Evolutionary conservation across 2,329 filamentous ascomycete genomes (phyloP).

Genomic region (Celoporthe dispersa): DNA sequence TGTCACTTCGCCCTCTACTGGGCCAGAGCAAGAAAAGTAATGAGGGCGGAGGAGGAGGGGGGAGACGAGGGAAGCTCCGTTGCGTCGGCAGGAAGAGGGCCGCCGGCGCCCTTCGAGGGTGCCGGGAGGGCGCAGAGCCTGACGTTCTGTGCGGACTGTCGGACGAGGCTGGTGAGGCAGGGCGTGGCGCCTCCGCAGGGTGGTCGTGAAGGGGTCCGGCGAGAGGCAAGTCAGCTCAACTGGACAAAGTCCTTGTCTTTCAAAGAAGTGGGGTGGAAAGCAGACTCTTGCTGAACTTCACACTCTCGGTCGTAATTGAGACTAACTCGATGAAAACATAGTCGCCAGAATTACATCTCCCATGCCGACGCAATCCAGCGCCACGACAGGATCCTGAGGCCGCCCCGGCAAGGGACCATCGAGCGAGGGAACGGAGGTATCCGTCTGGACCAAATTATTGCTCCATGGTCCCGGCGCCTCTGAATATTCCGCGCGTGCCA

Average conservation of each 20-base stretch:
- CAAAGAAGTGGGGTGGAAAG: neutral
- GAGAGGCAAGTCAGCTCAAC: neutral
- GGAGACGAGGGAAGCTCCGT: neutral
- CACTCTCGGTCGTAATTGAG: neutral
- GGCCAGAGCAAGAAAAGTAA: neutral
- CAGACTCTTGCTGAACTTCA: neutral
- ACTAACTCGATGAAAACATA: neutral
- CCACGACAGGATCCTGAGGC: neutral
- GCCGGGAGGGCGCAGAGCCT: neutral
- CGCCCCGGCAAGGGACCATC: neutral
- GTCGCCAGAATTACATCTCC: neutral
- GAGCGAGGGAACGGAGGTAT: neutral
- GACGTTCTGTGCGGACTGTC: neutral
- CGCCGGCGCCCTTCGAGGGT: neutral
- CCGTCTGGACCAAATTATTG: neutral
- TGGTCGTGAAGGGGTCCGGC: neutral
- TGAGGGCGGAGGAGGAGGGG: neutral
- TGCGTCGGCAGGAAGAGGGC: neutral
- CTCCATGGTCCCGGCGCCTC: neutral
- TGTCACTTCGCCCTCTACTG: constrained; percentile 24
- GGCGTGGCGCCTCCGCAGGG: neutral
- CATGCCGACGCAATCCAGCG: neutral
- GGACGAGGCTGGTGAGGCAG: neutral
- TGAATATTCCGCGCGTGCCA: neutral
- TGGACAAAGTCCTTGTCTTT: neutral